Conservation (phyloP, 176 grass and related monocot species). For the Pontederia crassipes region DNA sequence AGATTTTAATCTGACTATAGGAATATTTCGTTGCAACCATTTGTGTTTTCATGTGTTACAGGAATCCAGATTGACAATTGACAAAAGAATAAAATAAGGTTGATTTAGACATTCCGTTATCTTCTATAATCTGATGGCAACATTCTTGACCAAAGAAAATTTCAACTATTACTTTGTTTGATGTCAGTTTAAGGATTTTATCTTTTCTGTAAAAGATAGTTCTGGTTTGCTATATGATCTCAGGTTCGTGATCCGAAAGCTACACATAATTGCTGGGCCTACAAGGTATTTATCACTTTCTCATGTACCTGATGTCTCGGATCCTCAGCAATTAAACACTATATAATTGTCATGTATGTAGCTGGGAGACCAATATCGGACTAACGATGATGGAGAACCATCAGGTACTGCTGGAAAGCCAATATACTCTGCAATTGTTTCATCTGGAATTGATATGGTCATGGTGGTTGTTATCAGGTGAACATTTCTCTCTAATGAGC, state of each 20-base stretch:
- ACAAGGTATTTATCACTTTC: slow-evolving; percentile 41
- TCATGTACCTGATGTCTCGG: not conserved
- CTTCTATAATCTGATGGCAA: too few species aligned
- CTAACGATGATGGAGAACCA: slow-evolving; percentile 81
- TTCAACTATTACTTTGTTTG: too few species aligned
- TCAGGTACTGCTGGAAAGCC: slow-evolving; percentile 90
- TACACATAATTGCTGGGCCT: slow-evolving; percentile 95
- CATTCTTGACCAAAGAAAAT: too few species aligned
- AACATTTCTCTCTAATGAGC: not conserved
- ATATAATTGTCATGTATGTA: slow-evolving; percentile 12
- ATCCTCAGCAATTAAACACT: not conserved
- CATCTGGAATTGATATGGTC: slow-evolving; percentile 82
- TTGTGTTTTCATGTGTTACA: too few species aligned
- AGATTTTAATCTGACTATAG: too few species aligned
- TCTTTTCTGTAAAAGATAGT: not conserved
- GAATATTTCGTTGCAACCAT: too few species aligned
- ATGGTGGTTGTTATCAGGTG: slow-evolving; percentile 86
- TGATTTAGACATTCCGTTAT: too few species aligned
- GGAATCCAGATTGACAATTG: too few species aligned
- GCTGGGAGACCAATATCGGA: slow-evolving; percentile 80
- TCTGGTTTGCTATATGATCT: slow-evolving; percentile 20
- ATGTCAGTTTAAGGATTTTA: too few species aligned
- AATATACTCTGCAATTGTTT: slow-evolving; percentile 92
- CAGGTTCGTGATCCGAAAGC: slow-evolving; percentile 77
- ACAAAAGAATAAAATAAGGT: too few species aligned